Base-by-base conservation (phyloP, 805 yeast genomes). In the Isabelozyma rhagii region DNA sequence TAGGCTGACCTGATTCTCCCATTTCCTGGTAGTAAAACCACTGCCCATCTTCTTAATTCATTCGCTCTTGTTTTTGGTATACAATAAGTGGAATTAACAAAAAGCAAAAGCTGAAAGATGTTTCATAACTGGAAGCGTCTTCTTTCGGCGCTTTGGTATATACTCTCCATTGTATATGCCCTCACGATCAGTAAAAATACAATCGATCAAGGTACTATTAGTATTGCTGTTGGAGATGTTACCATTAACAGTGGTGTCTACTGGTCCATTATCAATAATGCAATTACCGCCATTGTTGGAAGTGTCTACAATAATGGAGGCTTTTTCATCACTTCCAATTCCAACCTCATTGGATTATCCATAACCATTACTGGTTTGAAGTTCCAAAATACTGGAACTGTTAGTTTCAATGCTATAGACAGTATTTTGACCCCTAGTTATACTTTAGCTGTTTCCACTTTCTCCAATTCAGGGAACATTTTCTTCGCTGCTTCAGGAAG, bases 401-500 rank as follows among this genome's bases (percentile, higher is more conserved):
- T 62, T 42, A 47, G 56, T 29, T 60, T 58, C 47, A 53, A 58
- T 44, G 47, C 63, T 3, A 39, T 51, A 6, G 41, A 41, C 25
- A 51, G 57, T 5, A 11, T 52, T 10, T 38, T 51, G n/a, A 48
- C 56, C 28, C 61, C 62, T 18, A 18, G 42, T 14, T 58, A 49
- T 29, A 21, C 43, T 18, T 38, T 61, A 8, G 25, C 36, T 7
- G 41, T 49, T 31, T 29, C 42, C 28, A 41, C 44, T 8, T 60
- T 61, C 43, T 11, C 18, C 8, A 61, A 61, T 36, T 39, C 50
- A 5, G 66, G 66, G 11, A 42, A 49, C 9, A 47, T 59, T 39
- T 57, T 49, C 48, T 46, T 56, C 17, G 57, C 49, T 21, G 57
- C 55, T 18, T 53, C 49, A 18, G 57, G 54, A 15, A 53, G 55